Conservation (phyloP, 31 red algal genomes). For the Odonthalia washingtoniensis region DNA sequence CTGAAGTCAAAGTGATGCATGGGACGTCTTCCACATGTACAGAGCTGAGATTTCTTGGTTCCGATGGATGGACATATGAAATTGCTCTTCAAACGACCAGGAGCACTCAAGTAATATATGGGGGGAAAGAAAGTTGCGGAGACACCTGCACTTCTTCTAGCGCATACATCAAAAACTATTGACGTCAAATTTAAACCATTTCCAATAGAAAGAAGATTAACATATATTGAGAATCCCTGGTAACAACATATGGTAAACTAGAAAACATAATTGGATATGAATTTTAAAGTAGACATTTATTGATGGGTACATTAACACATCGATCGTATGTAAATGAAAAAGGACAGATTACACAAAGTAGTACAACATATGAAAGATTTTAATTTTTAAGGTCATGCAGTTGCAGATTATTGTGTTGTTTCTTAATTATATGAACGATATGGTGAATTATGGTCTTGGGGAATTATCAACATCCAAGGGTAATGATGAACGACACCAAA, state of each 20-base stretch:
- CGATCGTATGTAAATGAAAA: slow-evolving; percentile 39
- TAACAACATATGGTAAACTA: slow-evolving; percentile 59
- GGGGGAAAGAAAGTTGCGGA: no score
- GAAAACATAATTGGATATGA: slow-evolving; percentile 60
- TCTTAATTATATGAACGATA: slow-evolving; percentile 69
- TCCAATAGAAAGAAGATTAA: slow-evolving; percentile 46
- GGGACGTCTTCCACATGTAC: no score
- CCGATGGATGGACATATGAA: no score
- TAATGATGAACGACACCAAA: no score
- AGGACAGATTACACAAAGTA: slow-evolving; percentile 18
- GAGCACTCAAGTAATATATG: no score
- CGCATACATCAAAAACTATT: slow-evolving; percentile 26
- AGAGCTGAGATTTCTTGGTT: no score
- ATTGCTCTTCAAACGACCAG: no score
- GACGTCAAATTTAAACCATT: slow-evolving; percentile 42
- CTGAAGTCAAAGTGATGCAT: no score
- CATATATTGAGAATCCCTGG: slow-evolving; percentile 51
- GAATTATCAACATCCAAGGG: slow-evolving; percentile 60
- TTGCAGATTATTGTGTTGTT: slow-evolving; percentile 71
- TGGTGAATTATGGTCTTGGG: slow-evolving; percentile 54
- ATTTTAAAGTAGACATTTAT: slow-evolving; percentile 59
- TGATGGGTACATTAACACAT: slow-evolving; percentile 68
- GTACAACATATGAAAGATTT: slow-evolving; percentile 58
- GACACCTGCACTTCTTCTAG: slow-evolving; percentile 59
- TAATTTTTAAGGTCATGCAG: slow-evolving; percentile 78